A percentile compares a stretch with the other conserved stretches of the same genome.
Evolutionary conservation across 2,329 filamentous ascomycete species (phyloP).

Genomic region (Tympanopsis confertula): DNA sequence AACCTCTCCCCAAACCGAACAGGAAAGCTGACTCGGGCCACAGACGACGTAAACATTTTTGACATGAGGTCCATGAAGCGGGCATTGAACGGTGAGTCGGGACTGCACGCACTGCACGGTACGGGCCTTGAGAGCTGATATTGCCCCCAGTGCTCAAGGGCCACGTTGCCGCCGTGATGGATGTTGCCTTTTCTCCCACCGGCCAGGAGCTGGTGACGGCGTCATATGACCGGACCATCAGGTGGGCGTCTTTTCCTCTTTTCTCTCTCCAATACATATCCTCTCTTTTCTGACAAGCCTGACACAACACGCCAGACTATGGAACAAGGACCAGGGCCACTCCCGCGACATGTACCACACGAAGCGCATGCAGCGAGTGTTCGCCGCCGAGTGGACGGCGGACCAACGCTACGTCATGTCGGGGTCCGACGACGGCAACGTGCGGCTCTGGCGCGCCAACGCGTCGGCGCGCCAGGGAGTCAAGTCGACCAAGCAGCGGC

Average conservation of each 20-base stretch:
- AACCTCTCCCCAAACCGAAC: no score
- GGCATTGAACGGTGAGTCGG: slow-evolving; percentile 77
- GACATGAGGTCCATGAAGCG: slow-evolving; percentile 86
- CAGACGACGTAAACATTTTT: slow-evolving; percentile 53
- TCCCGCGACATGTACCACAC: slow-evolving; percentile 93
- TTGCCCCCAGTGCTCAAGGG: slow-evolving; percentile 84
- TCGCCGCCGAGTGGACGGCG: slow-evolving; percentile 72
- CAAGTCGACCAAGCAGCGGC: slow-evolving; percentile 72
- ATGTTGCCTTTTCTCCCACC: slow-evolving; percentile 88
- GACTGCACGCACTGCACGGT: no score
- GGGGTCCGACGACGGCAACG: slow-evolving; percentile 87
- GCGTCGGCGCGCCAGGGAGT: slow-evolving; percentile 75
- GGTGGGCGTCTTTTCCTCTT: no score
- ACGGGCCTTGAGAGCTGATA: no score
- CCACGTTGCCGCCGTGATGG: slow-evolving; percentile 85
- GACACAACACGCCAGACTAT: no score
- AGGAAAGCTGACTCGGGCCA: slow-evolving; percentile 85
- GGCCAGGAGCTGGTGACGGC: slow-evolving; percentile 87
- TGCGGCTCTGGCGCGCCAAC: slow-evolving; percentile 78
- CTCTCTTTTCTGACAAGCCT: no score
- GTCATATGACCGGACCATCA: slow-evolving; percentile 77
- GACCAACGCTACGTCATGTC: slow-evolving; percentile 83
- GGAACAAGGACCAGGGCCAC: slow-evolving; percentile 69
- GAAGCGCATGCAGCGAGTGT: slow-evolving; percentile 92
- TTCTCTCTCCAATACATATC: no score